phyloP scores from a whole-genome alignment of 257 asterid species.

The Solanum pinnatisectum region DNA sequence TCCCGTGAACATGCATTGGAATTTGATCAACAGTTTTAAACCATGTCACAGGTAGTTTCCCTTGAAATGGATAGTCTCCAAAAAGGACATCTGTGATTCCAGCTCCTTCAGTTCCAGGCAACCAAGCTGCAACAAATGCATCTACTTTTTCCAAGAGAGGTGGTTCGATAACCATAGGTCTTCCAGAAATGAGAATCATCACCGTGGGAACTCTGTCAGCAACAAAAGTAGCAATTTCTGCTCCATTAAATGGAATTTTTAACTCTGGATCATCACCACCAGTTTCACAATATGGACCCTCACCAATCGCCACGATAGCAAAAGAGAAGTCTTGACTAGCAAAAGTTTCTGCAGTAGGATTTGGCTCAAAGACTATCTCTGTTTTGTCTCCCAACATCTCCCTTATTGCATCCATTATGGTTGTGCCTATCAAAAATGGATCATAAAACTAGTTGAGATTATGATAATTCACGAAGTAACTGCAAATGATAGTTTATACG shows the following conservation, averaged over 20 bases:
- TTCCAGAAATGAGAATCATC: conserved; percentile 55
- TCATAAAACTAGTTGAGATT: neutral
- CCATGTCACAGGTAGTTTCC: conserved; percentile 70
- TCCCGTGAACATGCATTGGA: conserved; percentile 45
- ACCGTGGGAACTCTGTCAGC: conserved; percentile 55
- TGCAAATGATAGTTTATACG: neutral
- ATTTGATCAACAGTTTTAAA: conserved; percentile 51
- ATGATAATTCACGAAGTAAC: neutral
- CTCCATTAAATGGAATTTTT: conserved; percentile 47
- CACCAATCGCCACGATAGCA: conserved; percentile 77
- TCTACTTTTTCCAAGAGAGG: conserved; percentile 42
- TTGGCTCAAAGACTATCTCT: conserved; percentile 47
- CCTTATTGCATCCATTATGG: conserved; percentile 69
- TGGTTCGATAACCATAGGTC: conserved; percentile 64
- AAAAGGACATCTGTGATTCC: conserved; percentile 70
- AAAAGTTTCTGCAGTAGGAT: conserved; percentile 42
- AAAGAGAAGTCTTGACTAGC: conserved; percentile 31
- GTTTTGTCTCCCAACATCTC: conserved; percentile 42
- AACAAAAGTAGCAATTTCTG: conserved; percentile 30
- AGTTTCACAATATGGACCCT: conserved; percentile 63
- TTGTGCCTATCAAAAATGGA: conserved; percentile 38
- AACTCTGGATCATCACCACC: conserved; percentile 63
- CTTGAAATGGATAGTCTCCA: conserved; percentile 67
- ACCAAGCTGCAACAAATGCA: conserved; percentile 78
- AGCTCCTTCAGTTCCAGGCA: conserved; percentile 75